Evolutionary conservation across 805 yeast genomes (phyloP).

Genomic region (Lipomyces sp.): DNA sequence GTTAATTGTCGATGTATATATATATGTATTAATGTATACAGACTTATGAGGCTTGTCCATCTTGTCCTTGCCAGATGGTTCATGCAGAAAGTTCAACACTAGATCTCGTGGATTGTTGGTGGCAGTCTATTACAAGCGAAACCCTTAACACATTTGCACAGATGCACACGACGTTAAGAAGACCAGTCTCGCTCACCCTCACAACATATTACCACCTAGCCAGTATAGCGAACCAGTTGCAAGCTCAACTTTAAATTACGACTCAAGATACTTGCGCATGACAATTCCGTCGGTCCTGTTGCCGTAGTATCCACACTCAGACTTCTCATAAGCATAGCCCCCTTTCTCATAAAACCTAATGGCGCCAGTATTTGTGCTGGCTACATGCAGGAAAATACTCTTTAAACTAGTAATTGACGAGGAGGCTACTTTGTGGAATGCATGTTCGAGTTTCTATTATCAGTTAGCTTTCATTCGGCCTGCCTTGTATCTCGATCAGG

Average conservation of each 20-base stretch:
- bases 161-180: neutral
- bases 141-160: neutral
- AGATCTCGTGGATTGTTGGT: no score
- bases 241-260: neutral
- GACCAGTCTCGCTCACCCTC: neutral
- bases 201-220: neutral
- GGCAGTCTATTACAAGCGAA: no score
- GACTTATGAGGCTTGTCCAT: no score
- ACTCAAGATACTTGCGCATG: constrained; percentile 19
- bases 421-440: neutral
- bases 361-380: constrained; percentile 21
- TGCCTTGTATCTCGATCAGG: neutral
- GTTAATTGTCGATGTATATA: no score
- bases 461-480: neutral
- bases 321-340: constrained; percentile 22
- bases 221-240: neutral
- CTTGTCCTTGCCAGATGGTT: neutral
- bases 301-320: constrained; percentile 23
- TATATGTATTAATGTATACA: no score
- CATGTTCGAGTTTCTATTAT: constrained; percentile 12
- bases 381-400: constrained; percentile 23
- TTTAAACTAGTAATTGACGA: neutral
- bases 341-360: constrained; percentile 21
- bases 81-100: no score
- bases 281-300: constrained; percentile 15